Conservation (phyloP, 192 early-diverging fungal genomes). For the Podila verticillata region DNA sequence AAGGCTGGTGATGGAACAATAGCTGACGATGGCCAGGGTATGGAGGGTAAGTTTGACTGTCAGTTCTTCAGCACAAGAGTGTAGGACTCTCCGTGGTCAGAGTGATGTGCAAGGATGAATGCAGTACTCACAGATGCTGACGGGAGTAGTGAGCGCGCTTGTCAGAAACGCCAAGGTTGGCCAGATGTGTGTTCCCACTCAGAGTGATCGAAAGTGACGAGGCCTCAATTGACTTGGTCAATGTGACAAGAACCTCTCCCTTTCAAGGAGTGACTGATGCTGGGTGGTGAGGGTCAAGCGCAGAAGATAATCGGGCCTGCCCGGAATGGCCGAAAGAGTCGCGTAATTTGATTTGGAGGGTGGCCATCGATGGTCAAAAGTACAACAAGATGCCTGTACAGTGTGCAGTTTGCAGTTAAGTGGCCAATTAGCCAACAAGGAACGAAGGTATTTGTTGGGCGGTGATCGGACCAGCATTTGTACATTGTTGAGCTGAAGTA, state of each 20-base stretch:
- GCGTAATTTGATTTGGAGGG: background rate
- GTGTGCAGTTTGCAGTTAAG: too few relatives aligned
- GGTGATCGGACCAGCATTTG: too few relatives aligned
- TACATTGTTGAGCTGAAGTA: too few relatives aligned
- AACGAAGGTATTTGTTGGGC: too few relatives aligned
- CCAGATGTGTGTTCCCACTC: conserved; percentile 9
- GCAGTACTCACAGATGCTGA: conserved; percentile 11
- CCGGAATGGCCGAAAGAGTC: background rate
- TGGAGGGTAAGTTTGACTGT: too few relatives aligned
- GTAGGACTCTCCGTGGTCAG: background rate
- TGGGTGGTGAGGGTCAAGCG: background rate
- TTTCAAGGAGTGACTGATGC: background rate
- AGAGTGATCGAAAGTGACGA: conserved; percentile 10
- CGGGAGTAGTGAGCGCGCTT: conserved; percentile 21
- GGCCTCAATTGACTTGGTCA: conserved; percentile 14
- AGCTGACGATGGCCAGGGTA: too few relatives aligned
- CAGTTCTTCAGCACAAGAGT: conserved; percentile 7
- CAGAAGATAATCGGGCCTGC: background rate
- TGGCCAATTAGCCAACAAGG: too few relatives aligned
- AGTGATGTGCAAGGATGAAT: conserved; percentile 16
- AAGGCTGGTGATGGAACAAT: too few relatives aligned
- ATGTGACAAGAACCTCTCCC: conserved; percentile 10
- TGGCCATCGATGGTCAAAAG: background rate
- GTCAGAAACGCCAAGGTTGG: background rate
- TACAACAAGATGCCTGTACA: too few relatives aligned